These are phyloP conservation scores for Lathyrus oleraceus DNA, from an alignment of 306 rosid genomes.

Conservation along the genomic window DNA sequence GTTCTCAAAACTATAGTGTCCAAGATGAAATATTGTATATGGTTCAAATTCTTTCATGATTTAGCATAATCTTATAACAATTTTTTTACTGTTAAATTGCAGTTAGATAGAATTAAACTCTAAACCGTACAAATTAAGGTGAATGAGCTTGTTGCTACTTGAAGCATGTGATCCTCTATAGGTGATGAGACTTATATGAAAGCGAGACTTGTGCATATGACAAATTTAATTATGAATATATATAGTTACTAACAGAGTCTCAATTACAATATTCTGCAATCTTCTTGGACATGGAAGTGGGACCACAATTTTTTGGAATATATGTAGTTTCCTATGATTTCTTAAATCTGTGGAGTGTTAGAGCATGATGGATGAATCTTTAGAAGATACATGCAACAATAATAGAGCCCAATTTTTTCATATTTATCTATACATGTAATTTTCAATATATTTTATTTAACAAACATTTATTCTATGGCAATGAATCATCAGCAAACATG, in stretches of 20 bases:
- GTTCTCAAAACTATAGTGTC: no score
- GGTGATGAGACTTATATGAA: neutral
- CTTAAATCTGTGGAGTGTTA: constrained; percentile 5
- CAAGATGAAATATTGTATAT: no score
- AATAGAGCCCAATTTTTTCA: neutral
- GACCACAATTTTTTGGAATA: neutral
- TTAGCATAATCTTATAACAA: no score
- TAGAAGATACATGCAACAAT: constrained; percentile 24
- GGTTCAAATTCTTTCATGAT: no score
- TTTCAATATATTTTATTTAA: neutral
- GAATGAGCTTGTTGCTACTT: neutral
- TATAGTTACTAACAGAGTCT: neutral
- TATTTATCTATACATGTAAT: neutral
- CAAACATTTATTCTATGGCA: constrained; percentile 21
- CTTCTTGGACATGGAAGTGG: neutral
- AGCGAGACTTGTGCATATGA: neutral
- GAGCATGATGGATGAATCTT: constrained; percentile 22
- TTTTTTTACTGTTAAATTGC: no score
- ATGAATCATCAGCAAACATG: constrained; percentile 7
- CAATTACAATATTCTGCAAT: neutral
- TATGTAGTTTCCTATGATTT: neutral
- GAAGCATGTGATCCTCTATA: constrained; percentile 22
- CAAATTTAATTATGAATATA: constrained; percentile 22
- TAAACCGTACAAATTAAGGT: neutral
- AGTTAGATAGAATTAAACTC: no score